Evolutionary conservation across 345 rosid species (phyloP).

Genomic region (Schrenkiella parvula): DNA sequence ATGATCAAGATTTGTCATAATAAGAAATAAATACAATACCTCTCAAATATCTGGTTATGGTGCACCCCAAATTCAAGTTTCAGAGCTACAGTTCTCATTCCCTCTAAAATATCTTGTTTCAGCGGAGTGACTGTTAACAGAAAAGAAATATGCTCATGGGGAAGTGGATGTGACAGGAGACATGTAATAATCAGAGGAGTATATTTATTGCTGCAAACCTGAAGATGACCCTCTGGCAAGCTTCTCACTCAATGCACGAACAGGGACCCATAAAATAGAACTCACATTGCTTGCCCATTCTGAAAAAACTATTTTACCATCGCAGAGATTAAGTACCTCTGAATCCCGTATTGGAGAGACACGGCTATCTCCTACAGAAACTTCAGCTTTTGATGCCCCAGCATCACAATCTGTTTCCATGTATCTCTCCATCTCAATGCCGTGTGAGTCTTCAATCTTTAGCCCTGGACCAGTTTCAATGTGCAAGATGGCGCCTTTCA

Average conservation of each 20-base stretch:
- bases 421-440: conserved; percentile 81
- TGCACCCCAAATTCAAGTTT: conserved; percentile 91
- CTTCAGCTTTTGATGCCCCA: conserved; percentile 25
- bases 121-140: conserved; percentile 54
- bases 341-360: conserved; percentile 41
- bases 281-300: conserved; percentile 79
- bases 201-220: conserved; percentile 47
- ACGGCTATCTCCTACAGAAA: conserved; percentile 31
- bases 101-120: conserved; percentile 77
- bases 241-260: conserved; percentile 65
- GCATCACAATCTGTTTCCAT: conserved; percentile 31
- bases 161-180: conserved; percentile 20
- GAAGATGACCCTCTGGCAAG: conserved; percentile 88
- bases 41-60: conserved; percentile 89
- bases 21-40: conserved; percentile 38
- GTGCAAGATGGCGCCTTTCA: conserved; percentile 79
- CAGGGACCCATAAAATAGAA: conserved; percentile 89
- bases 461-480: conserved; percentile 97
- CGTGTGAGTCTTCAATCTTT: conserved; percentile 66
- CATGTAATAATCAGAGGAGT: conserved; percentile 18
- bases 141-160: conserved; percentile 25
- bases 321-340: conserved; percentile 53
- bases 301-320: conserved; percentile 71
- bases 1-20: conserved; percentile 12
- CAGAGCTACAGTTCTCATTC: conserved; percentile 96